Conservation (phyloP, 2,329 filamentous ascomycete species). For the Coniochaeta ligniaria region DNA sequence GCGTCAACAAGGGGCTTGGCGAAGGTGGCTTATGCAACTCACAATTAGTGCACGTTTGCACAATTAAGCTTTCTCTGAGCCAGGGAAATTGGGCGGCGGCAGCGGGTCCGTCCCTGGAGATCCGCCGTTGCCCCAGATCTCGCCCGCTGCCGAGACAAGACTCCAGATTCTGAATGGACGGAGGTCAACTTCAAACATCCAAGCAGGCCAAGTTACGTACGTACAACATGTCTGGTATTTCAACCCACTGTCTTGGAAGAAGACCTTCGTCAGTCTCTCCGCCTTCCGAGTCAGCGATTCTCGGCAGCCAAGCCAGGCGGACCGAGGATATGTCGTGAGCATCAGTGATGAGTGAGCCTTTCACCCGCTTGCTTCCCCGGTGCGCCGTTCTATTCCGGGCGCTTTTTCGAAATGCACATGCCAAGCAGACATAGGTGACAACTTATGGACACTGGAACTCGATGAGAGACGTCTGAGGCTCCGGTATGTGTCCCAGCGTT, state of each 20-base stretch:
- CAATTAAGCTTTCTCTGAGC: background rate
- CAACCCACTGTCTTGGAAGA: too few relatives aligned
- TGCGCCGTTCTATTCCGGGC: too few relatives aligned
- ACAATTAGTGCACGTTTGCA: background rate
- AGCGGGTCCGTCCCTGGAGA: too few relatives aligned
- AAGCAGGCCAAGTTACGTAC: too few relatives aligned
- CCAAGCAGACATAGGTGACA: background rate
- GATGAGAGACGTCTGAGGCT: background rate
- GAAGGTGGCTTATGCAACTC: background rate
- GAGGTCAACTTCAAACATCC: too few relatives aligned
- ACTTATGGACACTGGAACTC: too few relatives aligned
- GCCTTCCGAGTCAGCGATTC: too few relatives aligned
- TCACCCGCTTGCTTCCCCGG: too few relatives aligned
- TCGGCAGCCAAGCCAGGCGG: too few relatives aligned
- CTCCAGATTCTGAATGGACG: background rate
- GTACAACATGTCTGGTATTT: too few relatives aligned
- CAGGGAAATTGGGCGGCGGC: background rate
- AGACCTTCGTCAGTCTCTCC: too few relatives aligned
- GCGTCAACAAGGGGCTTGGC: background rate
- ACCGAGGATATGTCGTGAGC: background rate
- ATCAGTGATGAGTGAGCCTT: background rate
- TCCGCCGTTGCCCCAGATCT: background rate
- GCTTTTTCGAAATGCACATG: background rate
- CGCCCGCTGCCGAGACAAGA: background rate
- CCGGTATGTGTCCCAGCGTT: background rate